These are phyloP conservation scores for Barnettozyma californica DNA, from an alignment of 805 yeast genomes.

Conservation along the genomic window DNA sequence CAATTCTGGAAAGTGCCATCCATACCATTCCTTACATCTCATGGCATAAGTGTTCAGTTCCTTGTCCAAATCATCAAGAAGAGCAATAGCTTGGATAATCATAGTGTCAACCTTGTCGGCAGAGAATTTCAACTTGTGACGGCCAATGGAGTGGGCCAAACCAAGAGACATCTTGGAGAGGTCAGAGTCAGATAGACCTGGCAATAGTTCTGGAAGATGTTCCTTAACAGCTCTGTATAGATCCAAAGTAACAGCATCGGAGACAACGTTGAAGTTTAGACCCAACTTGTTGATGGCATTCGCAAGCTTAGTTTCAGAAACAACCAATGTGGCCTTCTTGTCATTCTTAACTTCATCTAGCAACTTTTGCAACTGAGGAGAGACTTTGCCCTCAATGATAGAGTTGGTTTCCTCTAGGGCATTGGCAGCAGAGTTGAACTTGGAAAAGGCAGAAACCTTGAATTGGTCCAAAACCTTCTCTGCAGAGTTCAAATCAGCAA, in stretches of 20 bases:
- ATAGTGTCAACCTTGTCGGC: constrained; percentile 98
- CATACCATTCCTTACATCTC: constrained; percentile 99
- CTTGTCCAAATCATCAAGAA: constrained; percentile 94
- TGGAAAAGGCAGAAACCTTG: constrained; percentile 92
- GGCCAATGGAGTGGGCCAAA: constrained; percentile 97
- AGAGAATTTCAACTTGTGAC: constrained; percentile 94
- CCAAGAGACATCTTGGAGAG: constrained; percentile 94
- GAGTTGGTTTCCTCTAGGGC: constrained; percentile 95
- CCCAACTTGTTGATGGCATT: constrained; percentile 95
- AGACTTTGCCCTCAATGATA: constrained; percentile 88
- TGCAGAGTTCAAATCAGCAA: constrained; percentile 73
- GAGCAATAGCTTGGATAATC: constrained; percentile 98
- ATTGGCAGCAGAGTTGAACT: constrained; percentile 89
- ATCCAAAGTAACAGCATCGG: constrained; percentile 93
- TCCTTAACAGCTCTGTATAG: constrained; percentile 94
- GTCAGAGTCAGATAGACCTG: constrained; percentile 84
- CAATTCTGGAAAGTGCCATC: constrained; percentile 99
- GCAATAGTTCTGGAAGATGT: constrained; percentile 87
- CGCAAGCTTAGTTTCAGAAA: constrained; percentile 92
- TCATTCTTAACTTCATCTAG: constrained; percentile 72
- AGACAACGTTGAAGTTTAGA: constrained; percentile 77
- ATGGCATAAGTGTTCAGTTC: constrained; percentile 97
- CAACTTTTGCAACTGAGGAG: constrained; percentile 72
- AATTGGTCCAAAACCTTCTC: constrained; percentile 86
- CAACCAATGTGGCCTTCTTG: constrained; percentile 83